Conservation (phyloP, 768 basidiomycete species). For the Suillus clintonianus region DNA sequence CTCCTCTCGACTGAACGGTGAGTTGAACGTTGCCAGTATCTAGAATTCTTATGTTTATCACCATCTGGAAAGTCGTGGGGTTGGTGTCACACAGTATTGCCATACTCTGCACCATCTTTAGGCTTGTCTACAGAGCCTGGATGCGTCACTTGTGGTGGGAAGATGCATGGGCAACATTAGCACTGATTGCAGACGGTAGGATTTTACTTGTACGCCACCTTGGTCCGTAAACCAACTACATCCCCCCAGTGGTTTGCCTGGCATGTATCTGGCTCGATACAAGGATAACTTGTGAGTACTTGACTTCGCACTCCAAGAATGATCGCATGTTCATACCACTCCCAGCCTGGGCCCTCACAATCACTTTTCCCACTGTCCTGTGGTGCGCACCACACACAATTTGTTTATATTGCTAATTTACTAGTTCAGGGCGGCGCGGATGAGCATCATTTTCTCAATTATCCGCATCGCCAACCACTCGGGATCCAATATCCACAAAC, state of each 20-base stretch:
- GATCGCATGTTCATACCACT: neutral
- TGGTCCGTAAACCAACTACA: neutral
- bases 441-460: slow-evolving; percentile 26
- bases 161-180: slow-evolving; percentile 25
- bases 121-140: slow-evolving; percentile 21
- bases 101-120: slow-evolving; percentile 24
- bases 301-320: neutral
- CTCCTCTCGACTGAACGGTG: neutral
- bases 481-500: slow-evolving; percentile 3
- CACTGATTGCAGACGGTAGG: slow-evolving; percentile 17
- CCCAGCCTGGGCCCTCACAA: slow-evolving; percentile 11
- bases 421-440: slow-evolving; percentile 20
- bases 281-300: slow-evolving; percentile 8
- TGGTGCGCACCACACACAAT: slow-evolving; percentile 14
- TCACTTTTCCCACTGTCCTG: slow-evolving; percentile 18
- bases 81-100: slow-evolving; percentile 19
- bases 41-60: neutral
- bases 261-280: slow-evolving; percentile 7
- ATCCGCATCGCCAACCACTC: slow-evolving; percentile 16
- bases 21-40: neutral
- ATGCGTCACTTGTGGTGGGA: slow-evolving; percentile 31
- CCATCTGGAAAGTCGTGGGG: slow-evolving; percentile 14
- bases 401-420: slow-evolving; percentile 1
- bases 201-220: neutral
- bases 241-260: slow-evolving; percentile 8